Percentiles rank a stretch among this genome's conserved stretches.
phyloP scores from a whole-genome alignment of 345 rosid genomes.

The Citrus maxima region DNA sequence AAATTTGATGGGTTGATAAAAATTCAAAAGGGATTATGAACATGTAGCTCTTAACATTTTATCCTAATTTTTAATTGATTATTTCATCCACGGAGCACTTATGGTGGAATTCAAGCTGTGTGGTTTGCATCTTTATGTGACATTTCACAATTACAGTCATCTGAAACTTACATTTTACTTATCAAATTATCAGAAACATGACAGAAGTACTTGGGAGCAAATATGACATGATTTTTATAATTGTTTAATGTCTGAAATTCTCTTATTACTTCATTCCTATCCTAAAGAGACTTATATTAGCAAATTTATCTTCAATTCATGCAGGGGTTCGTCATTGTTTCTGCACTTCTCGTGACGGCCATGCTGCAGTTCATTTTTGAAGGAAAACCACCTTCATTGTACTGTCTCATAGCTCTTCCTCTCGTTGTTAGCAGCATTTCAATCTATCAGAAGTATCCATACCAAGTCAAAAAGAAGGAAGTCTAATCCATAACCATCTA shows the following conservation, averaged over 20 bases:
- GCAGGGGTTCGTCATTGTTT: conserved; percentile 97
- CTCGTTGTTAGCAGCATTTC: conserved; percentile 83
- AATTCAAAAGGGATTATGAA: background rate
- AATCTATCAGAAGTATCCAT: conserved; percentile 85
- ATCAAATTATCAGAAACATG: background rate
- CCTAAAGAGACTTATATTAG: background rate
- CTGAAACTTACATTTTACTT: background rate
- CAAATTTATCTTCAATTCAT: conserved; percentile 5
- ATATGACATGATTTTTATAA: background rate
- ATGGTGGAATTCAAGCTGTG: background rate
- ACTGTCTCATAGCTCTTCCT: conserved; percentile 77
- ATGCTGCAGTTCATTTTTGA: conserved; percentile 83
- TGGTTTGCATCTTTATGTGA: background rate
- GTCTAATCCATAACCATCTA: conserved; percentile 19
- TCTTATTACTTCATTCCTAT: background rate
- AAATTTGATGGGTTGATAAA: background rate
- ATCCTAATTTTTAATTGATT: background rate
- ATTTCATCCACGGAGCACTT: background rate
- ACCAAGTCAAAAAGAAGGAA: conserved; percentile 70
- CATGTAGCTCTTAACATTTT: background rate
- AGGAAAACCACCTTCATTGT: conserved; percentile 82
- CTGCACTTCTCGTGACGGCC: conserved; percentile 90
- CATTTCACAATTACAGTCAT: background rate
- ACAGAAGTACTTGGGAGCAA: background rate
- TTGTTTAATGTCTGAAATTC: background rate